Evolutionary conservation across 2,329 filamentous ascomycete genomes (phyloP), one percentile per base, ranked within the genome.

Genomic region (Stagonosporopsis chrysanthemi): DNA sequence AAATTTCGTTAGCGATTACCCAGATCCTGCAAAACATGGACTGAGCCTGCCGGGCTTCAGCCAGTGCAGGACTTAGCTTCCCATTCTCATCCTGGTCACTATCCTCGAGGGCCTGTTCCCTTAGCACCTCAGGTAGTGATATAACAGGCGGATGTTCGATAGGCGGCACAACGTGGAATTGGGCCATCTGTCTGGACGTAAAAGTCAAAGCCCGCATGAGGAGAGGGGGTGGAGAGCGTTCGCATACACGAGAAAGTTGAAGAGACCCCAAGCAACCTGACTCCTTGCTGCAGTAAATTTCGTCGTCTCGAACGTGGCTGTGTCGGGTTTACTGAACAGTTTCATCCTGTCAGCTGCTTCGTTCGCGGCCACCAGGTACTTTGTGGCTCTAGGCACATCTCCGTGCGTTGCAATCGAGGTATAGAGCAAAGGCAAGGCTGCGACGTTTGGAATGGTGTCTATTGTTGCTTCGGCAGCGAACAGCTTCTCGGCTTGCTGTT

Each of bases 221-320:
- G 43, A 39, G 31, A 15, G n/a, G 26, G 22, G 28, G 15, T 28
- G 6, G 19, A 38, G 29, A 22, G 19, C 12, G n/a, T 41, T 17
- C 35, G 40, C 55, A 36, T 62, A 62, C 59, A 62, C 44, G 28
- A 54, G 41, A n/a, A 62, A 43, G 31, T 59, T 62, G 49, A 62
- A 62, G 8, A 55, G 36, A 6, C 59, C 59, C 59, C 59, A 62
- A 36, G 52, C 56, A 24, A 56, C 40, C 36, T 54, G 55, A 14
- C 59, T 53, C 14, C 48, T 52, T 26, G 59, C 59, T 49, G 35
- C 51, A 33, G 46, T 35, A 22, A 24, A 31, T 35, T 59, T 54
- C 1, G 41, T 44, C 14, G 56, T 51, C 23, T 44, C 44, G 19
- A 52, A 23, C 3, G 24, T 43, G n/a, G 48, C 55, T 36, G 46